Evolutionary conservation across 2,329 filamentous ascomycete species (phyloP).

Genomic region (Penicillium sp.): DNA sequence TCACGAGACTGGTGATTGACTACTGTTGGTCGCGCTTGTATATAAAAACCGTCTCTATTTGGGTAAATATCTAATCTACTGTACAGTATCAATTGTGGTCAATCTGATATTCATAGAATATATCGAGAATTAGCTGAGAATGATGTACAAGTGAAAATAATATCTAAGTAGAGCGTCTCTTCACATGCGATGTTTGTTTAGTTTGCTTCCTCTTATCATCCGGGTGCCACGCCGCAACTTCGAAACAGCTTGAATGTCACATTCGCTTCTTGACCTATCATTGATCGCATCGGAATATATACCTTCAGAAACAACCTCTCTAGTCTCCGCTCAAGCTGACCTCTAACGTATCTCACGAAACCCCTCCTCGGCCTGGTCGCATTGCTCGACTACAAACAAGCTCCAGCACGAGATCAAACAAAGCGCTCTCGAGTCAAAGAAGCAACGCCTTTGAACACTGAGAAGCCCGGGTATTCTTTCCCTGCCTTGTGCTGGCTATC

Average conservation of each 20-base stretch:
- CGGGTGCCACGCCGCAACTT: slow-evolving; percentile 1
- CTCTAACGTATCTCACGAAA: background rate
- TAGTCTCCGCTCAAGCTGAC: background rate
- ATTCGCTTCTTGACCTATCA: background rate
- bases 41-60: slow-evolving; percentile 11
- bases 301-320: background rate
- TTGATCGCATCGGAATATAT: slow-evolving; percentile 2
- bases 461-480: background rate
- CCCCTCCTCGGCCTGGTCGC: background rate
- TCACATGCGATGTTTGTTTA: slow-evolving; percentile 12
- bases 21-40: slow-evolving; percentile 12
- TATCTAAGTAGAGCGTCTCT: background rate
- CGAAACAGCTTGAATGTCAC: background rate
- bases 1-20: slow-evolving; percentile 4
- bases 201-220: slow-evolving; percentile 16
- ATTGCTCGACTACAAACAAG: background rate
- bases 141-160: background rate
- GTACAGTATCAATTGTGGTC: slow-evolving; percentile 11
- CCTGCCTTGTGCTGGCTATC: background rate
- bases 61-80: slow-evolving; percentile 15
- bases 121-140: background rate
- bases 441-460: background rate
- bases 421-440: background rate
- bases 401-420: background rate
- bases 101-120: background rate